Base-by-base conservation (phyloP, 169 alveolate species). In the Neospora caninum region DNA sequence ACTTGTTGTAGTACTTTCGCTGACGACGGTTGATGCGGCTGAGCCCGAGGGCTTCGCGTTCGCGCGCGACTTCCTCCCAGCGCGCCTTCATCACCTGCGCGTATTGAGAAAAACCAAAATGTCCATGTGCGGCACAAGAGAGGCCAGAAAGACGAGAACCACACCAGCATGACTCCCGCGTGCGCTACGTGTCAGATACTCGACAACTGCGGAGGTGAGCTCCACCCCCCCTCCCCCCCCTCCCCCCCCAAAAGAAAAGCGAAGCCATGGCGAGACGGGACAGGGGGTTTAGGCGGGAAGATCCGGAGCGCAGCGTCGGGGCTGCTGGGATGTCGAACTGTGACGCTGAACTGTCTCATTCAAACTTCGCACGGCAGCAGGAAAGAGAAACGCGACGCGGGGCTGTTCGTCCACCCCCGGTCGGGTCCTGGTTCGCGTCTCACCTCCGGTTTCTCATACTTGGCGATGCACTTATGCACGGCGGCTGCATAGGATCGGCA, bases 1-100 rank as follows among this genome's bases (percentile, higher is more conserved):
- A 89, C 41, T 89, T 89, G 93, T 89, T 89, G 93, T 89, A 89
- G 80, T 42, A 49, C 73, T 89, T 73, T 27, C 93, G 42, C 49
- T 70, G 67, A 10, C 73, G 36, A 45, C 93, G 86, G 58, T 70
- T 38, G 53, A 89, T 29, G 43, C 42, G 41, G 39, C 78, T 42
- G 78, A 89, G 87, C 18, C 93, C 93, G 36, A 69, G 70, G 20
- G 78, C 78, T 80, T 89, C 93, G n/a, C 93, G 69, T 31, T 89
- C 93, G 9, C 7, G 41, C 34, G 36, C 39, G 29, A 89, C 42
- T 39, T 89, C 93, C 20, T 38, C 41, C 67, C 43, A 58, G n/a
- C 93, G 58, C 36, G 67, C 43, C 9, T 53, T 45, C 84, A 88
- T 22, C 41, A 36, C 64, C 92, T 88, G 92, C 91, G 43, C 78